Evolutionary conservation across 768 basidiomycete species (phyloP).

Genomic region (Clitopilus passeckerianus): DNA sequence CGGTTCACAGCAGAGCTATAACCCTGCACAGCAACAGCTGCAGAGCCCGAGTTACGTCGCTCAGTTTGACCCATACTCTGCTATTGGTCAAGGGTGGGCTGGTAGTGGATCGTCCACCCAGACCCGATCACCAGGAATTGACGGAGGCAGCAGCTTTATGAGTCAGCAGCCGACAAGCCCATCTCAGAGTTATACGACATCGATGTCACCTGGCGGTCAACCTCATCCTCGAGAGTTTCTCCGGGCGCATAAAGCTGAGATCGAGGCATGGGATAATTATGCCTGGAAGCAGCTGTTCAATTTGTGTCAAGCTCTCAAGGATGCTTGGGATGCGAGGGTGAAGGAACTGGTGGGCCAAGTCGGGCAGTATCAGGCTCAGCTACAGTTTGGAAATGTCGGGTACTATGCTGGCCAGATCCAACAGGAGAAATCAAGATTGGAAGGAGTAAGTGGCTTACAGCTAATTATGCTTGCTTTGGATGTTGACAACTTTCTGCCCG

Average conservation of each 20-base stretch:
- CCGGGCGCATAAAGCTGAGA: constrained; percentile 55
- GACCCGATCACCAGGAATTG: constrained; percentile 11
- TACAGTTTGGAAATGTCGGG: constrained; percentile 36
- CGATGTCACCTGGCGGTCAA: constrained; percentile 28
- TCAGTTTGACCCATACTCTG: constrained; percentile 50
- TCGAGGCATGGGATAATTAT: constrained; percentile 68
- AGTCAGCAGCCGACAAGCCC: constrained; percentile 13
- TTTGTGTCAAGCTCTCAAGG: constrained; percentile 60
- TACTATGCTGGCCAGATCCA: constrained; percentile 44
- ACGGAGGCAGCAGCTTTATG: constrained; percentile 13
- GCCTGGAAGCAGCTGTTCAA: constrained; percentile 69
- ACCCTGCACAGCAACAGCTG: constrained; percentile 43
- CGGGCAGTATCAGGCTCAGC: constrained; percentile 39
- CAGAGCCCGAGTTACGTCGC: constrained; percentile 42
- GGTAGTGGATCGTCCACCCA: constrained; percentile 14
- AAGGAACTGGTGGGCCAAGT: constrained; percentile 46
- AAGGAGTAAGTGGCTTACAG: constrained; percentile 40
- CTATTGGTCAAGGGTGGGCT: constrained; percentile 39
- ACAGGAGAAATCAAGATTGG: constrained; percentile 53
- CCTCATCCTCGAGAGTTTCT: constrained; percentile 69
- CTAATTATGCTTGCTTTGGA: neutral
- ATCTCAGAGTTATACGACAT: constrained; percentile 14
- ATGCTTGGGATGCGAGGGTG: constrained; percentile 59
- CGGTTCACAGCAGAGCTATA: constrained; percentile 24
- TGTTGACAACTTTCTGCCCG: constrained; percentile 3